Evolutionary conservation across 768 basidiomycete genomes (phyloP).

Genomic region (Cyathus striatus): DNA sequence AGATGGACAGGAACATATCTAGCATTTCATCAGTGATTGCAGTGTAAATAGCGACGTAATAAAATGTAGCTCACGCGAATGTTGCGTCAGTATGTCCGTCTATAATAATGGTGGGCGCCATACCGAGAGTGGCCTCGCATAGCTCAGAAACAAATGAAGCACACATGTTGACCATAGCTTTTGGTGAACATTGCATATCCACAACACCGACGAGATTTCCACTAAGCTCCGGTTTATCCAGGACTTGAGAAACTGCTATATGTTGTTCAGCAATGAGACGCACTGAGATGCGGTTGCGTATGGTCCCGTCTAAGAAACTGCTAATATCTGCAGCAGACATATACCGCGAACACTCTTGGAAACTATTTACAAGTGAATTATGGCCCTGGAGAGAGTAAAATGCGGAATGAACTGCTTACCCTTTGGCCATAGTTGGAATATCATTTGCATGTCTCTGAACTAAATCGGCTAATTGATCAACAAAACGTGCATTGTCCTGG

Average conservation of each 20-base stretch:
- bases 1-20: slow-evolving; percentile 89
- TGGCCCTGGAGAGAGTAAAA: too few relatives aligned
- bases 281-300: slow-evolving; percentile 82
- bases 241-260: slow-evolving; percentile 71
- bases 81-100: slow-evolving; percentile 68
- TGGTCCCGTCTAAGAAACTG: slow-evolving; percentile 77
- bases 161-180: slow-evolving; percentile 72
- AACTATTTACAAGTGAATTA: slow-evolving; percentile 46
- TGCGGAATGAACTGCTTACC: slow-evolving; percentile 43
- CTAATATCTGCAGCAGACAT: slow-evolving; percentile 78
- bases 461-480: slow-evolving; percentile 60
- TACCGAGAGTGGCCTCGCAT: slow-evolving; percentile 80
- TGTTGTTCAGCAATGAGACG: slow-evolving; percentile 90
- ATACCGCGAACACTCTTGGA: slow-evolving; percentile 82
- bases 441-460: slow-evolving; percentile 82
- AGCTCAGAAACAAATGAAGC: slow-evolving; percentile 79
- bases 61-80: slow-evolving; percentile 61
- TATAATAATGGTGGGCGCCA: slow-evolving; percentile 59
- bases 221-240: slow-evolving; percentile 34
- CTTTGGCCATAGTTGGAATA: slow-evolving; percentile 88
- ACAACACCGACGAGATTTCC: slow-evolving; percentile 65
- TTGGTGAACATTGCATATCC: slow-evolving; percentile 66
- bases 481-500: slow-evolving; percentile 66
- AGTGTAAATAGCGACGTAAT: background rate
- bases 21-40: slow-evolving; percentile 4